These are phyloP conservation scores for Zelopaecilomyces penicillatus DNA, from an alignment of 2,329 filamentous ascomycete genomes.

Conservation along the genomic window DNA sequence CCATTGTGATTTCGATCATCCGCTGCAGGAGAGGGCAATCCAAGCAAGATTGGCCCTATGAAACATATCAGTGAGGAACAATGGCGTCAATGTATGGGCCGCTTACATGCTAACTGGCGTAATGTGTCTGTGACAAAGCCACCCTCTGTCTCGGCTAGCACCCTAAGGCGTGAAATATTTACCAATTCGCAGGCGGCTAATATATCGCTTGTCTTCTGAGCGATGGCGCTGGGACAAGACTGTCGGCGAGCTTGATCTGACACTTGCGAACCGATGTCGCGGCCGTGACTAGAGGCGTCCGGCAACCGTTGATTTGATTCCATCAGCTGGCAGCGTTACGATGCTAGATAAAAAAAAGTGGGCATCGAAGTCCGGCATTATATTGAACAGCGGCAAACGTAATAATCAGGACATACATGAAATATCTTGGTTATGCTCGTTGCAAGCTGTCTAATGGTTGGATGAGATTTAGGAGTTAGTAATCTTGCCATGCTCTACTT, in stretches of 20 bases:
- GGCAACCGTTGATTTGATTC: slow-evolving; percentile 6
- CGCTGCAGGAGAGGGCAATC: slow-evolving; percentile 16
- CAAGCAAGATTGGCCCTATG: slow-evolving; percentile 56
- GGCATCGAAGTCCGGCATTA: too few relatives aligned
- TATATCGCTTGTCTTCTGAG: slow-evolving; percentile 30
- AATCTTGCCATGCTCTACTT: too few relatives aligned
- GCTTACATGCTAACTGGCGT: slow-evolving; percentile 71
- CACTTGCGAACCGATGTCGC: slow-evolving; percentile 1
- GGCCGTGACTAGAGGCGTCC: slow-evolving; percentile 7
- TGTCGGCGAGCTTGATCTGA: slow-evolving; percentile 7
- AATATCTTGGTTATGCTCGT: too few relatives aligned
- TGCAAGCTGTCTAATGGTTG: too few relatives aligned
- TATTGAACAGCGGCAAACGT: too few relatives aligned
- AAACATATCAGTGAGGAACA: not conserved
- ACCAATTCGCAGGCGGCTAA: slow-evolving; percentile 50
- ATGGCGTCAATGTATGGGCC: slow-evolving; percentile 3
- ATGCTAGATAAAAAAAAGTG: too few relatives aligned
- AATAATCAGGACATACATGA: too few relatives aligned
- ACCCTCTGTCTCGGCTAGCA: slow-evolving; percentile 53
- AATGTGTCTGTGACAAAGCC: slow-evolving; percentile 60
- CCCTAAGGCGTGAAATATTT: slow-evolving; percentile 48
- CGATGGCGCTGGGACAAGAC: slow-evolving; percentile 7
- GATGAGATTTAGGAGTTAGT: too few relatives aligned
- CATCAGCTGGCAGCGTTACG: slow-evolving; percentile 9
- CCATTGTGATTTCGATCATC: slow-evolving; percentile 2